These are phyloP conservation scores for Calonectria pteridis DNA, from an alignment of 2,329 filamentous ascomycete species.

Conservation along the genomic window DNA sequence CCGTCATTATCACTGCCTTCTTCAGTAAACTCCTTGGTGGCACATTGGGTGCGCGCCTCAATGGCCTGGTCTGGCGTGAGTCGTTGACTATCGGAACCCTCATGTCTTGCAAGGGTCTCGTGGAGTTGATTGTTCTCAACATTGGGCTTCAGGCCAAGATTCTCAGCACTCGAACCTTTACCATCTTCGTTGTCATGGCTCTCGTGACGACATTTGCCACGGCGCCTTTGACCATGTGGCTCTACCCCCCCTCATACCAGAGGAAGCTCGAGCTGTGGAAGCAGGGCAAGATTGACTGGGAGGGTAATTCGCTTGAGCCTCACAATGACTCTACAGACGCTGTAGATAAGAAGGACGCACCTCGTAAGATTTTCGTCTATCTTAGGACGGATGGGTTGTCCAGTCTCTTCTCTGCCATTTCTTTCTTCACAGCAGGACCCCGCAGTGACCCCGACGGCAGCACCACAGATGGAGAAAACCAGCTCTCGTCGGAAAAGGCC, in stretches of 20 bases:
- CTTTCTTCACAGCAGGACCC: conserved; percentile 23
- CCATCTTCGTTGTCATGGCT: conserved; percentile 94
- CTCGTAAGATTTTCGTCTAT: conserved; percentile 31
- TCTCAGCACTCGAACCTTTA: conserved; percentile 75
- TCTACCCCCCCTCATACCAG: conserved; percentile 77
- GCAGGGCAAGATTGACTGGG: conserved; percentile 91
- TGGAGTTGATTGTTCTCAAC: conserved; percentile 83
- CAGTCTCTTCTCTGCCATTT: conserved; percentile 37
- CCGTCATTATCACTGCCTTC: conserved; percentile 84
- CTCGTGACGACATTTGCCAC: conserved; percentile 86
- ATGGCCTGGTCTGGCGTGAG: conserved; percentile 84
- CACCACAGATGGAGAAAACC: neutral
- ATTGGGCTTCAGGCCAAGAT: conserved; percentile 26
- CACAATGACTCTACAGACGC: neutral
- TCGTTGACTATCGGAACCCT: conserved; percentile 86
- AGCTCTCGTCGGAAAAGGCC: neutral
- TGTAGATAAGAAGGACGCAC: neutral
- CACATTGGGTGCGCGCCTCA: conserved; percentile 77
- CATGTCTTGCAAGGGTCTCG: conserved; percentile 96
- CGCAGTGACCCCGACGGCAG: neutral
- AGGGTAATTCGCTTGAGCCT: conserved; percentile 50
- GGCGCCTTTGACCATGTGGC: conserved; percentile 77
- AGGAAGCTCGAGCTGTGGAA: conserved; percentile 68
- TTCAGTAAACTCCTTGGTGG: conserved; percentile 86
- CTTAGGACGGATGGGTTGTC: conserved; percentile 41